Conservation (phyloP, 164 flowering plant species). For the Cinnamomum micranthum region DNA sequence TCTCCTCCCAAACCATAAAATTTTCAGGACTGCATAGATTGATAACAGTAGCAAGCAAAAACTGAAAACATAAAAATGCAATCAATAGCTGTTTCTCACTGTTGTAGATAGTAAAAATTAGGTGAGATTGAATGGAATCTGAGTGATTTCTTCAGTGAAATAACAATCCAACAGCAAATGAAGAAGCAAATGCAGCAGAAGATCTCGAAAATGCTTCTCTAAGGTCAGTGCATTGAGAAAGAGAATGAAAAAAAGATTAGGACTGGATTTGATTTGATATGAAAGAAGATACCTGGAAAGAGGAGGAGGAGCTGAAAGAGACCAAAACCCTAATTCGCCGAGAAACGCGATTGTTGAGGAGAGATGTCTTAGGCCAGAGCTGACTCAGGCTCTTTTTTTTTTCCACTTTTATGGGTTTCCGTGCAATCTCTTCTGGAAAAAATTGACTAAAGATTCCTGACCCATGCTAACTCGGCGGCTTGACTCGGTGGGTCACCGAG, state of each 20-base stretch:
- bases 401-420: no score
- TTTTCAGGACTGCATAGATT: neutral
- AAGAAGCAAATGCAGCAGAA: neutral
- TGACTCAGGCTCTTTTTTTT: no score
- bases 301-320: neutral
- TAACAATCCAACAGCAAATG: neutral
- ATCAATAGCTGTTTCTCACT: neutral
- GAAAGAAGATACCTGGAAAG: neutral
- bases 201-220: neutral
- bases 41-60: neutral
- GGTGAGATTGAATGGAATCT: neutral
- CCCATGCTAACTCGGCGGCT: no score
- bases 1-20: neutral
- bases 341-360: neutral
- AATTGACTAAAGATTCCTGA: no score
- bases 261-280: neutral
- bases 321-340: neutral
- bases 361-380: neutral
- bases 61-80: neutral
- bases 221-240: neutral
- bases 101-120: neutral
- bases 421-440: no score
- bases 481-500: no score
- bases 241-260: no score
- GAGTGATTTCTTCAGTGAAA: no score